Conservation (phyloP, 1,284 basidiomycete genomes). For the Apiotrichum sp. region DNA sequence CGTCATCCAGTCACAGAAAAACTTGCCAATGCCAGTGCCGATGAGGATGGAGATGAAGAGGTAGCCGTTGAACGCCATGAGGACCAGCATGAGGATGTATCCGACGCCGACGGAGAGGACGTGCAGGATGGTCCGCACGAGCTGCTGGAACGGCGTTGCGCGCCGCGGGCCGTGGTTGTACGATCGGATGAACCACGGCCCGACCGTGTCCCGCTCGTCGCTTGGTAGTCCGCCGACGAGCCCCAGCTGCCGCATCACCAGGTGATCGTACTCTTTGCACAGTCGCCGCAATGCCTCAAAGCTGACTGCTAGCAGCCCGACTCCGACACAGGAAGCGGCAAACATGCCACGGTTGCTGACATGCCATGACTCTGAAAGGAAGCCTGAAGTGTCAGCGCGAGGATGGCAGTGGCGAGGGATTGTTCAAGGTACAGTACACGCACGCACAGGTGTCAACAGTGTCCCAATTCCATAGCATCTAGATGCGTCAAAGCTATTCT, state of each 20-base stretch:
- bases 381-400: conserved; percentile 12
- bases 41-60: conserved; percentile 26
- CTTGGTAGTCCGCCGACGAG: not conserved
- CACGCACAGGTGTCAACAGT: conserved; percentile 24
- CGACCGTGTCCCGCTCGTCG: not conserved
- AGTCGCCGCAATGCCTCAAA: conserved; percentile 22
- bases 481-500: not conserved
- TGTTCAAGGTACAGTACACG: too few relatives aligned
- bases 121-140: conserved; percentile 21
- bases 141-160: conserved; percentile 27
- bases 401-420: too few relatives aligned
- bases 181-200: not conserved
- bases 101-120: conserved; percentile 18
- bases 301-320: conserved; percentile 17
- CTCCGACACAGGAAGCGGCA: conserved; percentile 27
- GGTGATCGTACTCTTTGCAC: conserved; percentile 19
- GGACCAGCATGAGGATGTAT: conserved; percentile 31
- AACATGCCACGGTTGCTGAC: conserved; percentile 24
- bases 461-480: conserved; percentile 38
- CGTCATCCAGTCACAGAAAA: conserved; percentile 30
- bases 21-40: conserved; percentile 28
- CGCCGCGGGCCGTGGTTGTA: conserved; percentile 9
- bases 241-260: conserved; percentile 3
- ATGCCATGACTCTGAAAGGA: conserved; percentile 28
- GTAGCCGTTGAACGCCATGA: conserved; percentile 32